A percentile compares a stretch with the other conserved stretches of the same genome.
Evolutionary conservation across 805 yeast species (phyloP).

Genomic region (Schizosaccharomyces pombe): DNA sequence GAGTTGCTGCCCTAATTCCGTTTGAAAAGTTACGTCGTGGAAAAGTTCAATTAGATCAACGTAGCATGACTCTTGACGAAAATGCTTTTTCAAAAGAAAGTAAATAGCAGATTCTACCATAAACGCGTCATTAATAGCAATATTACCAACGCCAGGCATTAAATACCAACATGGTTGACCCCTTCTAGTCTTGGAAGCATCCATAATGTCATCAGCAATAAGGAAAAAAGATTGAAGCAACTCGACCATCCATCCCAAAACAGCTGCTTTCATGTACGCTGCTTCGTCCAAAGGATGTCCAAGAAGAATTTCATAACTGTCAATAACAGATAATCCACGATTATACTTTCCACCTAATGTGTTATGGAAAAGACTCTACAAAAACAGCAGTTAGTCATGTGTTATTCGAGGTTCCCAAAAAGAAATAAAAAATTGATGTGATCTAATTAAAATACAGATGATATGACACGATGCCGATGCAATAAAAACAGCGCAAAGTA

Average conservation of each 20-base stretch:
- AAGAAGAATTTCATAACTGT: constrained; percentile 65
- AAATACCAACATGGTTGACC: constrained; percentile 98
- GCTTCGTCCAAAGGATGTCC: constrained; percentile 38
- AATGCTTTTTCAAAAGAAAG: constrained; percentile 66
- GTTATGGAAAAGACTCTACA: constrained; percentile 43
- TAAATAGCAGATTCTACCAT: constrained; percentile 92
- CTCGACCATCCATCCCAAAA: constrained; percentile 90
- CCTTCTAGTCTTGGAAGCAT: constrained; percentile 81
- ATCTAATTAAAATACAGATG: too few species aligned
- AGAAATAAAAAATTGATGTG: too few species aligned
- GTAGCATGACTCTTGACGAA: constrained; percentile 59
- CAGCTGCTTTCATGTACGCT: constrained; percentile 64
- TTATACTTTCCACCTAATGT: constrained; percentile 92
- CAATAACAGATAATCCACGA: constrained; percentile 88
- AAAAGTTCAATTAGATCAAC: constrained; percentile 76
- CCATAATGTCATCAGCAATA: constrained; percentile 98
- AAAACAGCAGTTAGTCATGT: not conserved
- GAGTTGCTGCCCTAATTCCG: constrained; percentile 87
- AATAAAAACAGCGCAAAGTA: constrained; percentile 4
- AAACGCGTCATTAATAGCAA: constrained; percentile 92
- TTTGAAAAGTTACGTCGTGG: constrained; percentile 88
- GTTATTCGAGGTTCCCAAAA: too few species aligned
- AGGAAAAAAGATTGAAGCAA: constrained; percentile 85
- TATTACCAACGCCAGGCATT: constrained; percentile 37
- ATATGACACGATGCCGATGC: not conserved